Evolutionary conservation across 2,329 filamentous ascomycete genomes (phyloP).

Genomic region (Beauveria scarabaeidicola): DNA sequence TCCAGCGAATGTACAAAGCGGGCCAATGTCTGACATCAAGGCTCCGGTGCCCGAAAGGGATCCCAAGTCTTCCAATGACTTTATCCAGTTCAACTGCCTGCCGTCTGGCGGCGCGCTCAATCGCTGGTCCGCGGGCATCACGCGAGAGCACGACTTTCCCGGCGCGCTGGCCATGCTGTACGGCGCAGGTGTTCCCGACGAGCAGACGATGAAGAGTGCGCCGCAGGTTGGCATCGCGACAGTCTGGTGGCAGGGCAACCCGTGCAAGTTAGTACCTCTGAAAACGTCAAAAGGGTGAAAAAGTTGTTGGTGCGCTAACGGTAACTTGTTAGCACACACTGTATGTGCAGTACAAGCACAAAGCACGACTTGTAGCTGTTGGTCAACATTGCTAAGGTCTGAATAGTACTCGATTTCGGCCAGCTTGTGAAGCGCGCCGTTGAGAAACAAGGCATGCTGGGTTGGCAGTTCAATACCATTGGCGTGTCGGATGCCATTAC

Average conservation of each 20-base stretch:
- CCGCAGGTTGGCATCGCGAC: constrained; percentile 87
- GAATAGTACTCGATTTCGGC: constrained; percentile 69
- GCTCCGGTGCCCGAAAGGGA: constrained; percentile 16
- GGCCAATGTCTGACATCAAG: not conserved
- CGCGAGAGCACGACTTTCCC: constrained; percentile 79
- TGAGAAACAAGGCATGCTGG: constrained; percentile 76
- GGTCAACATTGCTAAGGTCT: not conserved
- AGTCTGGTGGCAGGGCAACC: constrained; percentile 97
- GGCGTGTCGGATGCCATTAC: constrained; percentile 87
- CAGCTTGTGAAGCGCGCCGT: constrained; percentile 80
- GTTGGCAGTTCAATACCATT: constrained; percentile 90
- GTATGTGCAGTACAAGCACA: constrained; percentile 25
- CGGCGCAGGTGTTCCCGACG: constrained; percentile 77
- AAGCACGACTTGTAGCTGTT: not conserved
- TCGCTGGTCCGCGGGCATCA: constrained; percentile 76
- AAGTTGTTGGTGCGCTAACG: not conserved
- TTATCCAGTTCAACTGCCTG: constrained; percentile 43
- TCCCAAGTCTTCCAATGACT: constrained; percentile 42
- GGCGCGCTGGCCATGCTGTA: constrained; percentile 96
- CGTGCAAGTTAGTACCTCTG: constrained; percentile 65
- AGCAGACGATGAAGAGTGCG: constrained; percentile 77
- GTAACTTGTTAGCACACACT: constrained; percentile 27
- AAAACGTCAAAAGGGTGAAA: no score
- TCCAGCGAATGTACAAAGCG: not conserved
- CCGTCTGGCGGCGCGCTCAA: constrained; percentile 57